Evolutionary conservation across 2,329 filamentous ascomycete species (phyloP).

Genomic region (Arthroderma sp.): DNA sequence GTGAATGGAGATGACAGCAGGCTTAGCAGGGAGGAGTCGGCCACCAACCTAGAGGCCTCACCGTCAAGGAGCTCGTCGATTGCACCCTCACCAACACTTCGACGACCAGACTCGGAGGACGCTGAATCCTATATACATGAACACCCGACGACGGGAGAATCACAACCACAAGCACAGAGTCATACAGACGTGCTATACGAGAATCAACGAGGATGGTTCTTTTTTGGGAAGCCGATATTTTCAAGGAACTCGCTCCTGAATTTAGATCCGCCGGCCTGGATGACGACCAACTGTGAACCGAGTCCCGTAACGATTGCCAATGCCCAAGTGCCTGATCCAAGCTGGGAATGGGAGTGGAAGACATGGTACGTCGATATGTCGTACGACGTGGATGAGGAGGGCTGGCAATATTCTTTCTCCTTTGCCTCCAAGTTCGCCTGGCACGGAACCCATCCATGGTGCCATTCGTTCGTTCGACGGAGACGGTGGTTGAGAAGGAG

Average conservation of each 20-base stretch:
- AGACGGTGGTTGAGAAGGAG: conserved; percentile 78
- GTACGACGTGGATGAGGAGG: conserved; percentile 73
- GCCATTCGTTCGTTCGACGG: conserved; percentile 84
- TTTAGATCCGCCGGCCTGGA: conserved; percentile 78
- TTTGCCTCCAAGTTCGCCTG: conserved; percentile 65
- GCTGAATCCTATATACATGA: neutral
- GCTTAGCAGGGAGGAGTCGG: conserved; percentile 6
- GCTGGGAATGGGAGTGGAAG: conserved; percentile 80
- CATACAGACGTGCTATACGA: conserved; percentile 86
- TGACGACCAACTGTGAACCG: conserved; percentile 49
- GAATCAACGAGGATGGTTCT: conserved; percentile 81
- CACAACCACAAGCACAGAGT: conserved; percentile 19
- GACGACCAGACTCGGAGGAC: conserved; percentile 3
- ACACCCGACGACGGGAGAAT: conserved; percentile 12
- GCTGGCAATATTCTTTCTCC: conserved; percentile 92
- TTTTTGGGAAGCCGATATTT: conserved; percentile 85
- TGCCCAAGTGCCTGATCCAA: conserved; percentile 85
- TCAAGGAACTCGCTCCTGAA: conserved; percentile 73
- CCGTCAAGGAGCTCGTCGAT: conserved; percentile 1
- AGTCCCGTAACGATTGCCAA: conserved; percentile 63
- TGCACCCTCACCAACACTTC: neutral
- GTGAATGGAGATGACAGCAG: neutral
- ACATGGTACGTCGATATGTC: conserved; percentile 66
- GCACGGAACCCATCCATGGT: conserved; percentile 84
- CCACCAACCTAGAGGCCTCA: conserved; percentile 3